Base-by-base conservation (phyloP, 495 filamentous ascomycete genomes). In the Diplogelasinospora grovesii region DNA sequence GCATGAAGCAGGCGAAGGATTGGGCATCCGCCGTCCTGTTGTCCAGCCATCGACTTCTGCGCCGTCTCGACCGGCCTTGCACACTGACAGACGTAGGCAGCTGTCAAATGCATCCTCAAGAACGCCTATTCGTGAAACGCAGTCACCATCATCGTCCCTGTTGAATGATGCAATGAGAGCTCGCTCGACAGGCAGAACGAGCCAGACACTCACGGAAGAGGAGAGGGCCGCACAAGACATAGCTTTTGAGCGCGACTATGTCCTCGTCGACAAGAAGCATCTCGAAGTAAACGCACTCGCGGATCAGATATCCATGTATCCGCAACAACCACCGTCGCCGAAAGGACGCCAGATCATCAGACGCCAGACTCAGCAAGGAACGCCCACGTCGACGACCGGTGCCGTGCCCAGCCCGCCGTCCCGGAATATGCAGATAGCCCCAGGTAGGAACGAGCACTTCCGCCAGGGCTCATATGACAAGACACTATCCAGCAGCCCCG, bases 231-330 rank as follows among this genome's bases (percentile, higher is more conserved):
- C 83, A 8, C 86, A 95, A 49, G 89, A 93, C 40, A 78, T 92
- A 4, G 86, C 85, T 1, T 85, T 93, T 56, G 88, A 93, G 54
- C 73, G 89, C 48, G 92, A 96, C 50, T 98, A 96, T 49, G 90
- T 98, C 23, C 64, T 98, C 13, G 86, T 98, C 14, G 93, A 98
- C 62, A 97, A 96, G 67, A 81, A 82, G 36, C 82, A 83, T 6
- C 89, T 97, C 3, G 87, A 96, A 59, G 90, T 97, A 20, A 96
- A 98, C 64, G 90, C 92, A 3, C 86, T 98, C 56, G 92, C 92
- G 7, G 92, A 98, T 56, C 89, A 97, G 59, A 66, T 98, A 48
- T 87, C 86, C 13, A 79, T 86, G 32, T 86, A 85, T 43, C 74
- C 81, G 36, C 69, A 71, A 26, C 71, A 79, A 37, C 53, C 60